Evolutionary conservation across 108 stramenopile genomes (phyloP).

Genomic region (Cyclostephanos tholiformis): DNA sequence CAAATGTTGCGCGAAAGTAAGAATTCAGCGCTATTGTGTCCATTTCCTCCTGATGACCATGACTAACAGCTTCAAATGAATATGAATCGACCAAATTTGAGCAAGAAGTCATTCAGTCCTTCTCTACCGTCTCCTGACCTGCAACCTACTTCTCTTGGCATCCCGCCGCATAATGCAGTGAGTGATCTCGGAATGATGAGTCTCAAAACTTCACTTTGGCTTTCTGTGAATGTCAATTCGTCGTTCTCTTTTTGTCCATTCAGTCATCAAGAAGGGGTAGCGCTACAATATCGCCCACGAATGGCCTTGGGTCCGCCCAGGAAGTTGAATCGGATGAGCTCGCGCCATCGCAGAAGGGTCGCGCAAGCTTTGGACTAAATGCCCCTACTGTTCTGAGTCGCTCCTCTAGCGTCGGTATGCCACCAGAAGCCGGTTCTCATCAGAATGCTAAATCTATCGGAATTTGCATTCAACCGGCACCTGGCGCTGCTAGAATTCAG

Average conservation of each 20-base stretch:
- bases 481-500: not conserved
- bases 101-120: not conserved
- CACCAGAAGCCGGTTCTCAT: not conserved
- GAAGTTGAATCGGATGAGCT: not conserved
- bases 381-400: not conserved
- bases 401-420: no score
- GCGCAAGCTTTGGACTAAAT: not conserved
- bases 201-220: not conserved
- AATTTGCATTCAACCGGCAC: not conserved
- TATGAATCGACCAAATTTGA: not conserved
- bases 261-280: not conserved
- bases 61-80: not conserved
- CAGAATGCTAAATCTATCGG: not conserved
- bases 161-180: not conserved
- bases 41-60: not conserved
- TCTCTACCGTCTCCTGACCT: not conserved
- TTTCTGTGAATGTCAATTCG: not conserved
- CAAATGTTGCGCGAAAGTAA: constrained; percentile 13
- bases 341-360: not conserved
- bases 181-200: not conserved
- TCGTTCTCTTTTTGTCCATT: not conserved
- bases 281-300: not conserved
- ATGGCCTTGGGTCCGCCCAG: not conserved
- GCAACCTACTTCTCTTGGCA: constrained; percentile 1
- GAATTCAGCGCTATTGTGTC: not conserved